Evolutionary conservation across 176 grass and related monocot genomes (phyloP).

Genomic region (Oryza punctata): DNA sequence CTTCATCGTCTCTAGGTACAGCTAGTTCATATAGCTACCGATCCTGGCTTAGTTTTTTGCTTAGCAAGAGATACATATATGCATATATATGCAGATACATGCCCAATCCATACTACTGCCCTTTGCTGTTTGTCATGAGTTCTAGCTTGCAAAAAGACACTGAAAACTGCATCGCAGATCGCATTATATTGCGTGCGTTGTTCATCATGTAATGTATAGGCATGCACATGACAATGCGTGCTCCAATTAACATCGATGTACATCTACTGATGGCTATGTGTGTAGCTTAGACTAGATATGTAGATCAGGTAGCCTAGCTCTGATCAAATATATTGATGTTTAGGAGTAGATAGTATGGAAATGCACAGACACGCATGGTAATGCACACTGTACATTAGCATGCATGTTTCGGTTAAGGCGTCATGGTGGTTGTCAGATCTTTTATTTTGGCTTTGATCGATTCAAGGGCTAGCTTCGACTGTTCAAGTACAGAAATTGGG

Average conservation of each 20-base stretch:
- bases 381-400: conserved; percentile 45
- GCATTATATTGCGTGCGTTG: neutral
- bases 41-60: conserved; percentile 1
- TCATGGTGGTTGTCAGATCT: conserved; percentile 33
- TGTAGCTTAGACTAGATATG: conserved; percentile 5
- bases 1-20: conserved; percentile 30
- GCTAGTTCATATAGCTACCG: conserved; percentile 30
- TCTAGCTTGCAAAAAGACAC: conserved; percentile 39
- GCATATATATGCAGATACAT: conserved; percentile 8
- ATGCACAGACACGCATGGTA: conserved; percentile 29
- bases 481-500: conserved; percentile 16
- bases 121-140: conserved; percentile 33
- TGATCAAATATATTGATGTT: neutral
- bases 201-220: conserved; percentile 21
- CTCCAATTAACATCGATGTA: neutral
- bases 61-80: conserved; percentile 27
- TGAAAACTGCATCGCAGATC: conserved; percentile 28
- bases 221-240: conserved; percentile 45
- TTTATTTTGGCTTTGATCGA: conserved; percentile 41
- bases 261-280: conserved; percentile 26
- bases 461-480: conserved; percentile 37
- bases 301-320: conserved; percentile 24
- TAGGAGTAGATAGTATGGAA: conserved; percentile 31
- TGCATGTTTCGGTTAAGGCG: conserved; percentile 17
- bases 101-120: conserved; percentile 35